These are phyloP conservation scores for Glomus cerebriforme DNA, from an alignment of 192 early-diverging fungal genomes.

Conservation along the genomic window DNA sequence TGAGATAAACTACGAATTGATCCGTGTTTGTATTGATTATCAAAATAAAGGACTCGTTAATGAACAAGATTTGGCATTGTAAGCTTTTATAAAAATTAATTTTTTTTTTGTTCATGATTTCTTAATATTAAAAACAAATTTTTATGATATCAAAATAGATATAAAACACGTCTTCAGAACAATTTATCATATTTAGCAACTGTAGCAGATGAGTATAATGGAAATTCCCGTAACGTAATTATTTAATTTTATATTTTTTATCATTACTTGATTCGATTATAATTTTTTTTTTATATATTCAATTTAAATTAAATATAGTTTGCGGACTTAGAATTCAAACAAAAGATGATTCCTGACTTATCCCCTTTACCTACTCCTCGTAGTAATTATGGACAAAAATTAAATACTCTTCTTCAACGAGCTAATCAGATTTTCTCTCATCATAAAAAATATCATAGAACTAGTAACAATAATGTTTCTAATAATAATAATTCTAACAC, in stretches of 20 bases:
- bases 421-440: constrained; percentile 17
- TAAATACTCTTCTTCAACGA: constrained; percentile 27
- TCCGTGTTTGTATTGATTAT: constrained; percentile 34
- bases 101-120: background rate
- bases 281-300: background rate
- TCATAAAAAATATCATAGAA: constrained; percentile 14
- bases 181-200: constrained; percentile 30
- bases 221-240: constrained; percentile 28
- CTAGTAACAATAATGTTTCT: background rate
- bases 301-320: background rate
- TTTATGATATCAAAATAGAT: background rate
- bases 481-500: constrained; percentile 12
- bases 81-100: background rate
- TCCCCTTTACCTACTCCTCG: constrained; percentile 12
- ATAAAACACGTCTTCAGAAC: constrained; percentile 25
- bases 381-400: background rate
- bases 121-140: background rate
- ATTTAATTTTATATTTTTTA: background rate
- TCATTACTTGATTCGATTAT: background rate
- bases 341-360: constrained; percentile 20
- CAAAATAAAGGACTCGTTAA: background rate
- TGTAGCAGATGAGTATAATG: constrained; percentile 26
- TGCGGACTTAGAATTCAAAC: constrained; percentile 13
- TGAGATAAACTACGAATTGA: constrained; percentile 27
- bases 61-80: constrained; percentile 4